phyloP scores from a whole-genome alignment of 2,329 filamentous ascomycete species.

The Diaporthe sp. region DNA sequence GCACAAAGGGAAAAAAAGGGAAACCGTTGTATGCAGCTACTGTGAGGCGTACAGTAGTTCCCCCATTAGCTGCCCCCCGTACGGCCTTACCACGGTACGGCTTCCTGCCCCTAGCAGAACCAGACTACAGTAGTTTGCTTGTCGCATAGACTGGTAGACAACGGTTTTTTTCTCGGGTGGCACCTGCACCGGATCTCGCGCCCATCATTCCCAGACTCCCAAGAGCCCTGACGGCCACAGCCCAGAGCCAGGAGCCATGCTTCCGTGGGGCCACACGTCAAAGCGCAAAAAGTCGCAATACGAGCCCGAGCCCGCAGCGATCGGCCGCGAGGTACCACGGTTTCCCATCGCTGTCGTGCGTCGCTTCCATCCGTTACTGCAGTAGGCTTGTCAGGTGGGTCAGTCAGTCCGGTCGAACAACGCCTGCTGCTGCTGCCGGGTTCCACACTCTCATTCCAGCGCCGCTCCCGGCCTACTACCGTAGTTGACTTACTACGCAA shows the following conservation, averaged over 20 bases:
- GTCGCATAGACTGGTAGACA: background rate
- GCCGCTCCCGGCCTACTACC: background rate
- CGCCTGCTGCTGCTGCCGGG: background rate
- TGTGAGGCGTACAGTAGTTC: background rate
- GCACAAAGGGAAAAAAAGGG: background rate
- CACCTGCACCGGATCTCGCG: background rate
- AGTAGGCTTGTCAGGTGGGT: background rate
- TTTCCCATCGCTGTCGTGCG: background rate
- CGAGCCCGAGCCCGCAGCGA: background rate
- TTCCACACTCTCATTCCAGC: background rate
- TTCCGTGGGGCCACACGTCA: constrained; percentile 5
- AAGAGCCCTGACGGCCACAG: background rate
- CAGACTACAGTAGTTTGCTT: background rate
- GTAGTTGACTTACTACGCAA: background rate
- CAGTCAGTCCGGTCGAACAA: background rate
- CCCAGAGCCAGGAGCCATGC: background rate
- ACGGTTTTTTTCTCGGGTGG: background rate
- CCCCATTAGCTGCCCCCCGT: background rate
- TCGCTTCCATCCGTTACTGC: background rate
- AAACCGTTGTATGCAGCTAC: constrained; percentile 20
- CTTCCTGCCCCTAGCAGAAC: background rate
- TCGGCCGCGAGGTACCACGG: constrained; percentile 1
- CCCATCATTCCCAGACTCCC: background rate
- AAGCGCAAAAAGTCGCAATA: background rate
- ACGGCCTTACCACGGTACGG: constrained; percentile 3